Evolutionary conservation across 805 yeast genomes (phyloP), one percentile per base, ranked within the genome.

Genomic region (Middelhovenomyces tepae): DNA sequence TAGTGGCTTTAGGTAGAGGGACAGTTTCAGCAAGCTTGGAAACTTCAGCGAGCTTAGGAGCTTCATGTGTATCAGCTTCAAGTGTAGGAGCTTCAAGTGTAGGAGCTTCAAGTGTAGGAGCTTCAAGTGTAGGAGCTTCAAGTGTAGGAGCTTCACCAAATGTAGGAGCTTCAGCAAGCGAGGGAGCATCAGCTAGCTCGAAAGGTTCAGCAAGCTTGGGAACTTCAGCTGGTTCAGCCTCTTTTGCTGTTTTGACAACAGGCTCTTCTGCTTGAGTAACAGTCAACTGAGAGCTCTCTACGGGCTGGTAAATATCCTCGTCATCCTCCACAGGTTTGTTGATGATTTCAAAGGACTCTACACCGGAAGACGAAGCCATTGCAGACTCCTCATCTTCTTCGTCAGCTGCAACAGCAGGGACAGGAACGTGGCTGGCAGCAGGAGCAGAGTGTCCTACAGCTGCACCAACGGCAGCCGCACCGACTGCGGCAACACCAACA

Each of bases 141-240:
- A 13, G 18, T 8, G 17, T 7, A 19, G 9, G 7, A 10, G 30
- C 19, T 7, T 5, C 18, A n/a, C 32, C 34, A n/a, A 36, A 44
- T 16, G 32, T 31, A 5, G 32, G 40, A 13, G 32, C 37, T 17
- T n/a, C 27, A 14, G 16, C 30, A 8, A 6, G 18, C 17, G 18
- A 7, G 7, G 13, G 17, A 8, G 16, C 30, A 6, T 8, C n/a
- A n/a, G n/a, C n/a, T n/a, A n/a, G 29, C 7, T 28, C 36, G 21
- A 28, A 32, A 9, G 39, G 39, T 34, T 40, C 42, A 14, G 18
- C 30, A 19, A 27, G 16, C 16, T 27, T 21, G 18, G 18, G 18
- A 11, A 21, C 16, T 5, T 19, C 16, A 5, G 30, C 7, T 5
- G 30, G 18, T 10, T 24, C 27, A 24, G 10, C 27, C 21, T n/a